phyloP scores from a whole-genome alignment of 768 basidiomycete genomes.

The Wakefieldia striispora region DNA sequence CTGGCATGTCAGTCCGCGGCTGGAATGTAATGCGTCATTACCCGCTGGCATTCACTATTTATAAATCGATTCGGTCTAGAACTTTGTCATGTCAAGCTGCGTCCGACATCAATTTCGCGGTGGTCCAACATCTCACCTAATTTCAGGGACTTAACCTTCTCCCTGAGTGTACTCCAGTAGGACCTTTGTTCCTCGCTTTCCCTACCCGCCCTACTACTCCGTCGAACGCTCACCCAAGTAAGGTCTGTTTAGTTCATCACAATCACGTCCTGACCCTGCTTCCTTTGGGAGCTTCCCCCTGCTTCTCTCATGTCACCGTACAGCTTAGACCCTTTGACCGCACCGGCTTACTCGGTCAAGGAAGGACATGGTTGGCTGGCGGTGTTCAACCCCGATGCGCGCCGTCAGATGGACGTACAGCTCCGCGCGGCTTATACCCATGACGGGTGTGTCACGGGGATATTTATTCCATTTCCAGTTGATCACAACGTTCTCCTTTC shows the following conservation, averaged over 20 bases:
- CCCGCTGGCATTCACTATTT: no score
- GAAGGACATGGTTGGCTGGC: constrained; percentile 54
- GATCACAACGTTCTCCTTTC: background rate
- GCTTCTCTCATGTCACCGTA: constrained; percentile 17
- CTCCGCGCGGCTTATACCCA: constrained; percentile 74
- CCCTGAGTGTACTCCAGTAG: no score
- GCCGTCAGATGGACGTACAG: constrained; percentile 49
- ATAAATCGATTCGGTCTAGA: constrained; percentile 9
- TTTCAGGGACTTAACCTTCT: no score
- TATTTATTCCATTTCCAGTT: constrained; percentile 8
- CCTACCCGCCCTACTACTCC: no score
- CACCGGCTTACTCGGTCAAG: constrained; percentile 34
- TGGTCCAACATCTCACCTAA: constrained; percentile 4
- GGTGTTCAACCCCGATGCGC: constrained; percentile 49
- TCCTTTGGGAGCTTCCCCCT: background rate
- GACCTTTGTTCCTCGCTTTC: no score
- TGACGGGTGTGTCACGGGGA: constrained; percentile 61
- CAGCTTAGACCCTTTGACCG: constrained; percentile 27
- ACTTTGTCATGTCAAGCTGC: no score
- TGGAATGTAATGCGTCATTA: background rate
- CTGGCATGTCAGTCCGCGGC: background rate
- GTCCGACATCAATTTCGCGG: background rate
- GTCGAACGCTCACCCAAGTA: constrained; percentile 3
- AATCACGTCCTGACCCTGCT: constrained; percentile 5
- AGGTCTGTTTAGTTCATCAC: background rate